Base-by-base conservation (phyloP, 495 filamentous ascomycete genomes). In the Neurospora africana region DNA sequence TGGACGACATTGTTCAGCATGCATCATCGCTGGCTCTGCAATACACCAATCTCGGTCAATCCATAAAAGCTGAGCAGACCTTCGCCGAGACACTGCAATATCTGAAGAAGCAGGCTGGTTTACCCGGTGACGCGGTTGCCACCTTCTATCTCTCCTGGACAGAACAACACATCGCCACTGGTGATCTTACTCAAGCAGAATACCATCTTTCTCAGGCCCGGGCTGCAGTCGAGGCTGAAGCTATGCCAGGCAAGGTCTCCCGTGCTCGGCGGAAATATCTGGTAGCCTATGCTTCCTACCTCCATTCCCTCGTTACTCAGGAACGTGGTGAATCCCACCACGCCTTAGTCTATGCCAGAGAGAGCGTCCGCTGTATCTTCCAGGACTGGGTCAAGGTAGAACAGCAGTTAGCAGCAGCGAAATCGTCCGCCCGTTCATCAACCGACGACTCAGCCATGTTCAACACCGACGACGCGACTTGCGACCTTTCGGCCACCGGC, bases 41-140 rank as follows among this genome's bases (percentile, higher is more conserved):
- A 73, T 92, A 93, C 76, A 87, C 92, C 69, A 87, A 86, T 23
- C 87, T 95, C 70, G 95, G 95, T 35, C 91, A 92, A 74, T 91
- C 91, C 23, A 86, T 86, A 17, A 91, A 92, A 77, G 93, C 93
- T 43, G 89, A 89, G 40, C 79, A 89, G 47, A 77, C 88, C 2
- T 84, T 97, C 23, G 82, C 82, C 4, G 86, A 87, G 69, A 89
- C 91, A 10, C 85, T 84, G 68, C 81, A 72, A 15, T 75, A 82
- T 36, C 71, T 78, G 8, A 74, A 74, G 67, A 23, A 58, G 17
- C 74, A 75, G 8, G 68, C 70, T 2, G 69, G 33, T 2, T 15
- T 76, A 9, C 69, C 74, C 0, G 72, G 72, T n/a, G 82, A 83
- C 11, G 76, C 80, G 72, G 38, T 81, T 89, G 69, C 87, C 80